Percentiles rank a stretch among this genome's conserved stretches.
Evolutionary conservation across 2,329 filamentous ascomycete genomes (phyloP).

Genomic region (Aspergillus fumigatus): DNA sequence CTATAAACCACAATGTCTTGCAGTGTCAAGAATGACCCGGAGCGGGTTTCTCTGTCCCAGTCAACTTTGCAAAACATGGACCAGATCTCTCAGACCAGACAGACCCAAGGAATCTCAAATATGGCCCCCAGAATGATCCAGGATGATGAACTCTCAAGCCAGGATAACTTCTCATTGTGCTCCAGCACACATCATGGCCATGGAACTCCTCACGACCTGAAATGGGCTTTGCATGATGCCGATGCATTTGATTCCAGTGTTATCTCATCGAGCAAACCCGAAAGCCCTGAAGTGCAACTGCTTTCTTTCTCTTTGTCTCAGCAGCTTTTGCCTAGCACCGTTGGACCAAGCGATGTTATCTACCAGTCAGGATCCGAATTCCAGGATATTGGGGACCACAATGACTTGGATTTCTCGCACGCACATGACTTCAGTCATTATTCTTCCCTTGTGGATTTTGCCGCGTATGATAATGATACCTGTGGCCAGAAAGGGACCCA

Average conservation of each 20-base stretch:
- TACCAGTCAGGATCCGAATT: conserved; percentile 37
- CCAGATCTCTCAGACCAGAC: conserved; percentile 32
- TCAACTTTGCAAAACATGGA: conserved; percentile 28
- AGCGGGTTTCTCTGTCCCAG: conserved; percentile 34
- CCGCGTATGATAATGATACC: conserved; percentile 39
- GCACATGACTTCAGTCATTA: conserved; percentile 37
- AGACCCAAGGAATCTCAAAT: conserved; percentile 35
- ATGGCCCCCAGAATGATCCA: conserved; percentile 36
- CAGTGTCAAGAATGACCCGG: conserved; percentile 34
- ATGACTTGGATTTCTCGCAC: conserved; percentile 33
- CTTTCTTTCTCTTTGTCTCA: conserved; percentile 41
- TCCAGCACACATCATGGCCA: conserved; percentile 34
- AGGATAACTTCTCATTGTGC: conserved; percentile 40
- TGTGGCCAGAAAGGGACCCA: conserved; percentile 28
- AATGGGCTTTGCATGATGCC: conserved; percentile 37
- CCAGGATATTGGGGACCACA: conserved; percentile 33
- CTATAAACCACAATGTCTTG: conserved; percentile 33
- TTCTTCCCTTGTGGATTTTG: conserved; percentile 36
- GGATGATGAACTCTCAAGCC: conserved; percentile 42
- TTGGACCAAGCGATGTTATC: conserved; percentile 36
- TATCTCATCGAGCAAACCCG: conserved; percentile 32
- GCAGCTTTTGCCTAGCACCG: conserved; percentile 35
- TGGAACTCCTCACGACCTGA: conserved; percentile 33
- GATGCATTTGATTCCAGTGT: conserved; percentile 36
- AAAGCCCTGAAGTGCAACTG: conserved; percentile 40